Evolutionary conservation across 1,139 yeast genomes (phyloP), one percentile per base, ranked within the genome.

Genomic region (Candida sojae): DNA sequence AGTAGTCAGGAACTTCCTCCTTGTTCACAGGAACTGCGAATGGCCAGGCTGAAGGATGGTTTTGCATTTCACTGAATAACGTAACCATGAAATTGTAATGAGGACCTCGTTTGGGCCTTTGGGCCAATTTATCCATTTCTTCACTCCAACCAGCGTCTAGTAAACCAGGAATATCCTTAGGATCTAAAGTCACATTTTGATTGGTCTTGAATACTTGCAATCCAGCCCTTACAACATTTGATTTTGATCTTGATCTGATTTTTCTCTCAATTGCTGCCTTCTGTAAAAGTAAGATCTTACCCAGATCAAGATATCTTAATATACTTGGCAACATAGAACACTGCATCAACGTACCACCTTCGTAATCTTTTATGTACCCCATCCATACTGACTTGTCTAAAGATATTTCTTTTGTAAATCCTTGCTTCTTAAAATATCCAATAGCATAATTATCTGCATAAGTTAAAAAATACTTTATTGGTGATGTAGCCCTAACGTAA

Each of bases 31-130:
- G 97, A 48, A 83, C 87, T 31, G 92, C 82, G 68, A 95, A 95
- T 29, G 99, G 99, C 99, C 99, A 93, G n/a, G 98, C 95, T 2
- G 97, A 88, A 0, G 98, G 96, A 64, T 93, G 96, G 63, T 88
- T 90, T 60, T 89, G 96, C 72, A 93, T 69, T 63, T 93, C 99
- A 7, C 90, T 82, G 44, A 93, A 77, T 28, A 93, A 68, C 44
- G 91, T 89, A 58, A 89, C 92, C 96, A 93, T 90, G 55, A 88
- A 88, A 43, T 95, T 93, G 70, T 89, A 89, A 70, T 93, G 98
- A 6, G 97, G 97, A 0, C 96, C 92, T 47, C 97, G 76, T 64
- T 91, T 91, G 1, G 99, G 99, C 61, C 90, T 82, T 59, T 96
- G 93, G 0, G 99, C 98, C 53, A 95, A 72, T 56, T 89, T 93